Percentiles rank a stretch among this genome's conserved stretches.
Evolutionary conservation across 2,329 filamentous ascomycete genomes (phyloP).

Genomic region (Cercospora sesami): DNA sequence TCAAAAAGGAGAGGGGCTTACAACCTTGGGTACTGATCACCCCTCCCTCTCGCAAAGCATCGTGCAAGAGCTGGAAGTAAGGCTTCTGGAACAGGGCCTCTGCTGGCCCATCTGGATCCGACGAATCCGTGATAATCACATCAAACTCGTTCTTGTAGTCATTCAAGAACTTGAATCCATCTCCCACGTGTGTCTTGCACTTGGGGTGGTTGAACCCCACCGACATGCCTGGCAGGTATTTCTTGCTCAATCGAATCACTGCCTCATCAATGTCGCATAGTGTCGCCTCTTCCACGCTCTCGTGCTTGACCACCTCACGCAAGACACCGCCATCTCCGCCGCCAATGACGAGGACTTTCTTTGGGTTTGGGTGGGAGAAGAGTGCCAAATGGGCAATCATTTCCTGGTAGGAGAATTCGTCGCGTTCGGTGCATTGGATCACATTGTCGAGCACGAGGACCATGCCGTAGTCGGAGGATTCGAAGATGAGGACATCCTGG

Average conservation of each 20-base stretch:
- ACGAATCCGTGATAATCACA: constrained; percentile 99
- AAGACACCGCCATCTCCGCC: constrained; percentile 97
- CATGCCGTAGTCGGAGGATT: constrained; percentile 94
- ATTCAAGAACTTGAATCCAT: constrained; percentile 97
- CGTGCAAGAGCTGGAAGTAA: constrained; percentile 92
- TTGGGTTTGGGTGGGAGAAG: constrained; percentile 97
- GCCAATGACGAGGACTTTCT: constrained; percentile 97
- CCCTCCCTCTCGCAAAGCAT: constrained; percentile 88
- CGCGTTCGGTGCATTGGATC: constrained; percentile 96
- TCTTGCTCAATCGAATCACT: constrained; percentile 96
- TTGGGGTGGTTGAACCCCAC: constrained; percentile 89
- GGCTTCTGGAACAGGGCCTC: constrained; percentile 97
- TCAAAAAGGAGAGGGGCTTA: constrained; percentile 66
- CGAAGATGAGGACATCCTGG: constrained; percentile 98
- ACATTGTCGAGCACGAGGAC: constrained; percentile 98
- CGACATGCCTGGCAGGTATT: constrained; percentile 93
- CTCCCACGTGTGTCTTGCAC: constrained; percentile 86
- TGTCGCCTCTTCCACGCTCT: constrained; percentile 89
- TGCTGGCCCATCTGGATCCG: constrained; percentile 93
- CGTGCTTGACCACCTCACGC: constrained; percentile 98
- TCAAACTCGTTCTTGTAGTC: constrained; percentile 98
- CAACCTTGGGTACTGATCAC: constrained; percentile 99
- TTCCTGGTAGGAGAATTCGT: constrained; percentile 97
- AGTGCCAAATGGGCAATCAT: constrained; percentile 99
- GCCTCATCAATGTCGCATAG: constrained; percentile 99